These are phyloP conservation scores for Boletus pseudopeckii DNA, from an alignment of 768 basidiomycete species.

Conservation along the genomic window DNA sequence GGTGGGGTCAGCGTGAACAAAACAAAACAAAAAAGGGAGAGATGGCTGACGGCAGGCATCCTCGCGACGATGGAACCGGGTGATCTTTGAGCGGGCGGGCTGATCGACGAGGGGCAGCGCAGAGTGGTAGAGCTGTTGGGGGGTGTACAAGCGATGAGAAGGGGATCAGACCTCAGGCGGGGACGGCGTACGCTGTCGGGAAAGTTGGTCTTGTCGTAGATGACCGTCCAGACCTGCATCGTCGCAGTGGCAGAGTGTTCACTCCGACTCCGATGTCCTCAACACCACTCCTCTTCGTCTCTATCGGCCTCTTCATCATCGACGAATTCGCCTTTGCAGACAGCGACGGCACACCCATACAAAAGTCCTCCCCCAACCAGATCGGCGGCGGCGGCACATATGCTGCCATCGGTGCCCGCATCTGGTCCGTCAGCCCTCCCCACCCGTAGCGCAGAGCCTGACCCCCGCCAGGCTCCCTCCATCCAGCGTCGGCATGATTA, in stretches of 20 bases:
- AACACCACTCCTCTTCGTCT: constrained; percentile 41
- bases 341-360: constrained; percentile 43
- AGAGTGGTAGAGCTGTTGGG: constrained; percentile 56
- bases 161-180: not conserved
- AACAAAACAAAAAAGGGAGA: too few relatives aligned
- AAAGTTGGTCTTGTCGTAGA: constrained; percentile 35
- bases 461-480: constrained; percentile 56
- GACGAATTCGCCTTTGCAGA: constrained; percentile 52
- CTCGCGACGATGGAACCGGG: constrained; percentile 64
- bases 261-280: constrained; percentile 22
- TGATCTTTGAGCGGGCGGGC: constrained; percentile 53
- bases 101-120: constrained; percentile 58
- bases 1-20: not conserved
- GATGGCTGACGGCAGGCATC: constrained; percentile 64
- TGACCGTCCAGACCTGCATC: constrained; percentile 44
- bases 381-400: constrained; percentile 91
- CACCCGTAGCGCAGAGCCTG: not conserved
- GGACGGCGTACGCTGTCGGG: constrained; percentile 34
- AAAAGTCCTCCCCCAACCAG: constrained; percentile 31
- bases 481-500: constrained; percentile 69
- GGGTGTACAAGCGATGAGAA: too few relatives aligned
- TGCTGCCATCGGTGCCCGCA: constrained; percentile 73
- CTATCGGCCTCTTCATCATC: constrained; percentile 90
- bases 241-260: constrained; percentile 15
- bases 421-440: constrained; percentile 51